phyloP scores from a whole-genome alignment of 2,329 filamentous ascomycete species.

The Colletotrichum chlorophyti region DNA sequence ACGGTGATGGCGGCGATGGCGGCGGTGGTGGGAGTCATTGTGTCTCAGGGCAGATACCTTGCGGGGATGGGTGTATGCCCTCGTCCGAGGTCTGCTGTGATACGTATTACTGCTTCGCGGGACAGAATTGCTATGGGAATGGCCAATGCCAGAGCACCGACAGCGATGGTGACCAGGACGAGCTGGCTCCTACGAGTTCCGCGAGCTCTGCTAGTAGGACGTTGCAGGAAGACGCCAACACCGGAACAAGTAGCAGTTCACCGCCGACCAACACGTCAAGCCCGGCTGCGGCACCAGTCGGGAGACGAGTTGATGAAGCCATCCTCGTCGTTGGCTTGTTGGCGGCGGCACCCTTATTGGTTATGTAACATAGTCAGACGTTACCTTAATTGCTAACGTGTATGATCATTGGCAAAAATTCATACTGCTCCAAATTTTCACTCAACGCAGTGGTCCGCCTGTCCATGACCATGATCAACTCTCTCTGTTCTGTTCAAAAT shows the following conservation, averaged over 20 bases:
- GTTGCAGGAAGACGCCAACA: not conserved
- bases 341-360: not conserved
- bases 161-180: not conserved
- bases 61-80: conserved; percentile 37
- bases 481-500: no score
- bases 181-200: not conserved
- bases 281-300: not conserved
- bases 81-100: conserved; percentile 36
- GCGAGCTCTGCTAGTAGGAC: not conserved
- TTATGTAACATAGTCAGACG: no score
- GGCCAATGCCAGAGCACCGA: conserved; percentile 1
- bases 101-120: conserved; percentile 29
- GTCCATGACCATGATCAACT: no score
- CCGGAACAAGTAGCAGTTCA: not conserved
- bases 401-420: no score
- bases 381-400: no score
- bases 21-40: not conserved
- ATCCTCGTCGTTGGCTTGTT: conserved; percentile 6
- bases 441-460: no score
- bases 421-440: no score
- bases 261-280: not conserved
- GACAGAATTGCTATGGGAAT: conserved; percentile 19
- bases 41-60: conserved; percentile 27
- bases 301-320: not conserved
- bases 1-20: not conserved